Base-by-base conservation (phyloP, 495 filamentous ascomycete genomes). In the Talaromyces trachyspermus region DNA sequence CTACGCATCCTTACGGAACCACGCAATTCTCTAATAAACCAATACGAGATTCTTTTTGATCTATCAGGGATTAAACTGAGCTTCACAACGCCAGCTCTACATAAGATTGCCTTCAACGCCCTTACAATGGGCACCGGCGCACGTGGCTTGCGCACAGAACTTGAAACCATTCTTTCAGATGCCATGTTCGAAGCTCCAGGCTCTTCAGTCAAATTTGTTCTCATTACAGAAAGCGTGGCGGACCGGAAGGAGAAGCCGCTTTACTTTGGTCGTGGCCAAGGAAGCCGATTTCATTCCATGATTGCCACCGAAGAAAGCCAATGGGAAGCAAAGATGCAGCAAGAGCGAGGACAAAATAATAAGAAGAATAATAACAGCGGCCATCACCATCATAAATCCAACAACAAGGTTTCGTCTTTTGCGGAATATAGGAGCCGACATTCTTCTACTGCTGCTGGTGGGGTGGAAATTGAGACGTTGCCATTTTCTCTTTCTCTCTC, bases 121-220 rank as follows among this genome's bases (percentile, higher is more conserved):
- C 59, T 75, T 41, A 68, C 59, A 14, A 89, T 91, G 74, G 87
- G 84, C 10, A 96, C 90, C 0, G 92, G 92, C 4, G 92, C 92
- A 0, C 71, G 92, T 9, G 92, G 85, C 0, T 65, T 98, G 30
- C 80, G 92, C 44, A 91, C 89, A 41, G 88, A 95, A 48, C 80
- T 95, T 73, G 94, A 98, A 61, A 73, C 84, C 5, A 72, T 97
- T 36, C 70, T 98, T 15, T 83, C 77, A 10, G 89, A 96, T 50
- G 79, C 85, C 17, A 96, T 95, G 86, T 97, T 91, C 61, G 88
- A 95, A 61, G 80, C 85, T 4, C 92, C 92, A 5, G 85, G 80
- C 14, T 81, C 78, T 2, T 78, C 70, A 41, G 72, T 81, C 25
- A 83, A 81, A 49, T 80, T 78, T 50, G 83, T 92, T 3, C 71